Evolutionary conservation across 345 rosid genomes (phyloP), one percentile per base, ranked within the genome.

Genomic region (Eucalyptus sp.): DNA sequence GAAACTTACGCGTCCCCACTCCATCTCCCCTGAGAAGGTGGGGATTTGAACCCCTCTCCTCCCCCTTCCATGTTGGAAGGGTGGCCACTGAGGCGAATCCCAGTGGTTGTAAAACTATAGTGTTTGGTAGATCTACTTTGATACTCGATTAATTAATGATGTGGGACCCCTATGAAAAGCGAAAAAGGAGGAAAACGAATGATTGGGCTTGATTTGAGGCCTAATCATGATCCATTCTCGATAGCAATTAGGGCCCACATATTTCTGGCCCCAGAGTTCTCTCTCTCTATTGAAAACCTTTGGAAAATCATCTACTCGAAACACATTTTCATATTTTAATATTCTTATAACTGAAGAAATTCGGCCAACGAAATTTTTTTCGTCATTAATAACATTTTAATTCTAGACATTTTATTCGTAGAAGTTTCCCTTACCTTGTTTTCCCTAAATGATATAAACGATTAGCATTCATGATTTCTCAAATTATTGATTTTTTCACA

Each of bases 331-430:
- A 2, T 10, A 33, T 3, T 71, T 71, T 33, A 33, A 5, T 25
- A 33, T 17, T 33, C 7, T 33, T 71, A 71, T 33, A 12, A 10
- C 22, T 9, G 18, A 17, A 4, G 11, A 68, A 31, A 31, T 31
- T 15, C 12, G 8, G 13, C 44, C 25, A 3, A 17, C 13, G 37
- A 9, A 71, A 33, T 0, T 4, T 3, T 5, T 9, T 11, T 10
- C 7, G 2, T 33, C 20, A 33, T 18, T 17, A 17, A 33, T 68
- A 68, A 31, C 4, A 68, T 31, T n/a, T 68, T 68, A 68, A 68
- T 1, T 20, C 44, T 68, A 31, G 0, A 10, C 2, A 37, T 33
- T 16, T 68, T 5, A 16, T 10, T 8, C 1, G 41, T 33, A 17
- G 81, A 18, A 33, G 11, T 33, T 17, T 68, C 3, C 22, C 13